Evolutionary conservation across 345 rosid genomes (phyloP).

Genomic region (Lepidium africanum): DNA sequence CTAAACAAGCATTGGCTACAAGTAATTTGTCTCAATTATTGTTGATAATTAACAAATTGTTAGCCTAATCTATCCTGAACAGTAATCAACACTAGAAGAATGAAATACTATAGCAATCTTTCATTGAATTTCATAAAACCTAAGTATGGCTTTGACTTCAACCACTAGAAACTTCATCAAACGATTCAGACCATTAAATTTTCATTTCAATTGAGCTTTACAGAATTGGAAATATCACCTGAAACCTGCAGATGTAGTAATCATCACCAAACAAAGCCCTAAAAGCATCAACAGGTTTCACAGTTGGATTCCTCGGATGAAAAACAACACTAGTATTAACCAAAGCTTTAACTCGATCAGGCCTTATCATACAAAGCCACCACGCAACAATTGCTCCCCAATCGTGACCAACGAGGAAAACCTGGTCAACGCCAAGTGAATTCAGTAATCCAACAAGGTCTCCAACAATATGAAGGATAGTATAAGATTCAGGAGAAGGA

Average conservation of each 20-base stretch:
- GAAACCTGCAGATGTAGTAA: conserved; percentile 67
- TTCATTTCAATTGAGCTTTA: background rate
- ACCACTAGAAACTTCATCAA: background rate
- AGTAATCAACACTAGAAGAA: background rate
- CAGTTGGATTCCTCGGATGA: conserved; percentile 41
- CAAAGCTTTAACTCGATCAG: conserved; percentile 65
- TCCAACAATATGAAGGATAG: conserved; percentile 43
- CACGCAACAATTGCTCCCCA: conserved; percentile 76
- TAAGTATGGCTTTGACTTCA: background rate
- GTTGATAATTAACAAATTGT: background rate
- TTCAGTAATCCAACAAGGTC: conserved; percentile 49
- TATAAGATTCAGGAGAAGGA: conserved; percentile 31
- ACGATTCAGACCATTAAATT: background rate
- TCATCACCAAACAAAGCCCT: conserved; percentile 58
- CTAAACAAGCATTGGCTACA: background rate
- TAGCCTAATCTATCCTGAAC: background rate
- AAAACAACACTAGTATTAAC: conserved; percentile 50
- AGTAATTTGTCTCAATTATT: background rate
- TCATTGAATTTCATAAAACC: background rate
- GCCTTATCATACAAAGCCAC: conserved; percentile 50
- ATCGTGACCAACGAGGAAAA: conserved; percentile 68
- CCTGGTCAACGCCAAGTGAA: conserved; percentile 34
- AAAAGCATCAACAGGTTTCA: conserved; percentile 34
- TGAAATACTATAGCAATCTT: background rate
- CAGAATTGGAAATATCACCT: conserved; percentile 33